Evolutionary conservation across 345 rosid genomes (phyloP).

Genomic region (Anastatica hierochuntica): DNA sequence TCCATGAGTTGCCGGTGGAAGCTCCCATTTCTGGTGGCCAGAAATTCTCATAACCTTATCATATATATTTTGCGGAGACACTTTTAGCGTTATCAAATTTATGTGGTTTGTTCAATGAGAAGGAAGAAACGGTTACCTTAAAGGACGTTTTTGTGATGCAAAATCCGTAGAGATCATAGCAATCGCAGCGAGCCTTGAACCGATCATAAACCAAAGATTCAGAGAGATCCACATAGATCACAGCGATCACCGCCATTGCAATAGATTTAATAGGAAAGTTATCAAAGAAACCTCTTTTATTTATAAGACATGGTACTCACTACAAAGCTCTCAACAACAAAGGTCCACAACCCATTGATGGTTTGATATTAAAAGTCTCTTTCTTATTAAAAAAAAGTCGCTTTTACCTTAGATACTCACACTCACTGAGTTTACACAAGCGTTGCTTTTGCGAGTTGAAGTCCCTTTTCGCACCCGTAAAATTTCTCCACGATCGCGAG

Average conservation of each 20-base stretch:
- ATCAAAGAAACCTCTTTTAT: constrained; percentile 8
- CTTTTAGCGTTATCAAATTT: constrained; percentile 26
- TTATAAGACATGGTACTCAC: constrained; percentile 11
- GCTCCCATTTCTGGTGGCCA: constrained; percentile 30
- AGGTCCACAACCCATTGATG: not conserved
- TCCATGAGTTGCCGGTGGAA: constrained; percentile 52
- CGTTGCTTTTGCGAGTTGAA: constrained; percentile 60
- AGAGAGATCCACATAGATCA: no score
- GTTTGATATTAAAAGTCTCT: constrained; percentile 5
- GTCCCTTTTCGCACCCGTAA: constrained; percentile 58
- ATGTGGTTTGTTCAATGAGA: constrained; percentile 18
- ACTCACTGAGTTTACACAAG: constrained; percentile 29
- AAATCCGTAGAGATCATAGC: no score
- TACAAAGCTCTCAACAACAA: constrained; percentile 3
- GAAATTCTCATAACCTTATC: constrained; percentile 35
- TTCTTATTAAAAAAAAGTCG: not conserved
- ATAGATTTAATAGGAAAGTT: no score
- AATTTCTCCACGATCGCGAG: constrained; percentile 74
- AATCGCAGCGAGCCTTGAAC: no score
- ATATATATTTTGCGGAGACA: constrained; percentile 32
- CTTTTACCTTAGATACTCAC: constrained; percentile 15
- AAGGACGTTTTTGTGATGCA: constrained; percentile 55
- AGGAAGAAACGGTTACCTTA: constrained; percentile 34
- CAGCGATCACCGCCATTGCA: no score
- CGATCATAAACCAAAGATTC: no score